These are phyloP conservation scores for Pleurotus tuber-regium DNA, from an alignment of 768 basidiomycete genomes.

Conservation along the genomic window DNA sequence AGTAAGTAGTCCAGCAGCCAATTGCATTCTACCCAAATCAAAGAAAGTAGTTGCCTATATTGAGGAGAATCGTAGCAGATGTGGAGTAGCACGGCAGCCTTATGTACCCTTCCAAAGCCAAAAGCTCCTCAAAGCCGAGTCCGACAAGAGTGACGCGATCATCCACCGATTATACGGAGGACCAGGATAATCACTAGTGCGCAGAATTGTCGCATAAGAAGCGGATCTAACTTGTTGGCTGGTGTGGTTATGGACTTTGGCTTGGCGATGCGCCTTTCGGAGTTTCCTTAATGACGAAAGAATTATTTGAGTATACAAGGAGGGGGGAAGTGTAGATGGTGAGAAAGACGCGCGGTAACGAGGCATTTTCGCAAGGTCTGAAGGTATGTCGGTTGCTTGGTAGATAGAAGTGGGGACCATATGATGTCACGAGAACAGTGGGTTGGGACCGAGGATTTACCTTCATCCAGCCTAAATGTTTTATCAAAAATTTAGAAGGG, in stretches of 20 bases:
- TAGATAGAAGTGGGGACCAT: background rate
- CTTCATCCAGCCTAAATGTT: background rate
- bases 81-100: too few relatives aligned
- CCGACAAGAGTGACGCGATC: too few relatives aligned
- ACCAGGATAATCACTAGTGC: too few relatives aligned
- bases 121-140: too few relatives aligned
- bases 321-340: background rate
- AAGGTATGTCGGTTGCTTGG: background rate
- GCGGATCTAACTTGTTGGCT: background rate
- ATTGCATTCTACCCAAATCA: too few relatives aligned
- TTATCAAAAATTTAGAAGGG: background rate
- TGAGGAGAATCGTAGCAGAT: too few relatives aligned
- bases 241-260: background rate
- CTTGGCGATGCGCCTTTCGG: background rate
- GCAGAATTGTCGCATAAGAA: slow-evolving; percentile 2
- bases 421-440: background rate
- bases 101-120: too few relatives aligned
- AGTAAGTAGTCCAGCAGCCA: background rate
- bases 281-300: background rate
- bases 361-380: background rate
- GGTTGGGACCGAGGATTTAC: background rate
- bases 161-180: too few relatives aligned
- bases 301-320: background rate
- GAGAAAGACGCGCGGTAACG: background rate
- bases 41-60: too few relatives aligned